Base-by-base conservation (phyloP, 1,284 basidiomycete genomes). In the Pyrrhoderma noxium region DNA sequence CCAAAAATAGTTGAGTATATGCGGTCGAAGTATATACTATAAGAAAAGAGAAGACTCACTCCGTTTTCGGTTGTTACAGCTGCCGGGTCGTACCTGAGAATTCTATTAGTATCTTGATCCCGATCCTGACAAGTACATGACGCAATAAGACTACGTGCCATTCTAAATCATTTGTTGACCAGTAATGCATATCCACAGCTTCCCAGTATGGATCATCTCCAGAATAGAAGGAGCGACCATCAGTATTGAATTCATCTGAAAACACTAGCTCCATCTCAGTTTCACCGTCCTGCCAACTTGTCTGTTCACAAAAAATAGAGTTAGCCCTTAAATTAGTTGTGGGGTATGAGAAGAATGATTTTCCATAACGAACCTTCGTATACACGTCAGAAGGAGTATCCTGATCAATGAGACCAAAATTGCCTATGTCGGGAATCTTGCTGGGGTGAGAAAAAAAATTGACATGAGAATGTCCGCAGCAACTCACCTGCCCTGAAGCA, bases 191-290 rank as follows among this genome's bases (percentile, higher is more conserved):
- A 61, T 89, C 82, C 13, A 73, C 81, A 3, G 85, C 86, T 63
- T 89, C 85, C 87, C 86, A 84, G 60, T 82, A 83, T 3, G 79
- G 77, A 59, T 80, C 78, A 51, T 80, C 75, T 36, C 78, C 77
- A 39, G 73, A 71, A 62, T 79, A 84, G 62, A 90, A 90, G 1
- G 84, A 75, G 50, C 88, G 70, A 0, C 77, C 85, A 27, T 85
- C 80, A 27, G 70, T 70, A 59, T 90, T 81, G 63, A 92, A 92
- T 65, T 91, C 89, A 63, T 91, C 88, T 4, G 81, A 85, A 63
- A 84, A 89, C 1, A 86, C 83, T 14, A 89, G 67, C 8, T 72
- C 65, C 67, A 70, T 66, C 35, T 66, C 54, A 38, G 57, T 52
- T 5, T 5, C 11, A 9, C 55, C 56, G 31, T 61, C 58, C n/a